Evolutionary conservation across 2,329 filamentous ascomycete genomes (phyloP).

Genomic region (Chrysoporthe austroafricana): DNA sequence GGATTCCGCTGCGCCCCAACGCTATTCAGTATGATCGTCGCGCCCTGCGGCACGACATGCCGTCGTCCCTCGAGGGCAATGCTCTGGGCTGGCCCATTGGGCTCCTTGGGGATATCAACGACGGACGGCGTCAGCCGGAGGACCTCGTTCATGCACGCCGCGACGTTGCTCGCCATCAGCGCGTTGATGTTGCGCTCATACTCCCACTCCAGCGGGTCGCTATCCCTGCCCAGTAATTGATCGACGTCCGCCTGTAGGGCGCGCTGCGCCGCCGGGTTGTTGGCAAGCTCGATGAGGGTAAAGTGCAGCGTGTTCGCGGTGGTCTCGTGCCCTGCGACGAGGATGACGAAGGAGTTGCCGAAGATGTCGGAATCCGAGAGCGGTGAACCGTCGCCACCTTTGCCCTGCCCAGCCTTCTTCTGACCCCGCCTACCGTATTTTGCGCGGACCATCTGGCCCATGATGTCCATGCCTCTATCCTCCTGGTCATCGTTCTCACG

Average conservation of each 20-base stretch:
- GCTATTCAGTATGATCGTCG: conserved; percentile 59
- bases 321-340: conserved; percentile 80
- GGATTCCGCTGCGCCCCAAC: conserved; percentile 69
- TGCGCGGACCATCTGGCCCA: conserved; percentile 53
- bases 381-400: conserved; percentile 36
- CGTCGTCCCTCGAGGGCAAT: conserved; percentile 62
- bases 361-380: conserved; percentile 69
- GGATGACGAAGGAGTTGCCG: conserved; percentile 71
- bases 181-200: conserved; percentile 70
- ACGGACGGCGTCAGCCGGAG: conserved; percentile 75
- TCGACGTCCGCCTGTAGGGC: conserved; percentile 72
- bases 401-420: conserved; percentile 28
- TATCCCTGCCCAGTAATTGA: conserved; percentile 58
- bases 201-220: conserved; percentile 66
- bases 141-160: conserved; percentile 78
- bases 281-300: conserved; percentile 68
- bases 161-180: conserved; percentile 71
- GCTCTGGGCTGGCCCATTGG: conserved; percentile 55
- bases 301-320: conserved; percentile 78
- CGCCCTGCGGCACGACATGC: conserved; percentile 60
- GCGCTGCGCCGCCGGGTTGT: conserved; percentile 65
- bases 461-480: conserved; percentile 52
- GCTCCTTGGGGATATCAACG: conserved; percentile 71
- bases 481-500: conserved; percentile 37
- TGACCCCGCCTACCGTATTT: conserved; percentile 40